A percentile compares a stretch with the other conserved stretches of the same genome.
Conservation (phyloP, 2,329 filamentous ascomycete species). For the Colletotrichum cordylinicola region DNA sequence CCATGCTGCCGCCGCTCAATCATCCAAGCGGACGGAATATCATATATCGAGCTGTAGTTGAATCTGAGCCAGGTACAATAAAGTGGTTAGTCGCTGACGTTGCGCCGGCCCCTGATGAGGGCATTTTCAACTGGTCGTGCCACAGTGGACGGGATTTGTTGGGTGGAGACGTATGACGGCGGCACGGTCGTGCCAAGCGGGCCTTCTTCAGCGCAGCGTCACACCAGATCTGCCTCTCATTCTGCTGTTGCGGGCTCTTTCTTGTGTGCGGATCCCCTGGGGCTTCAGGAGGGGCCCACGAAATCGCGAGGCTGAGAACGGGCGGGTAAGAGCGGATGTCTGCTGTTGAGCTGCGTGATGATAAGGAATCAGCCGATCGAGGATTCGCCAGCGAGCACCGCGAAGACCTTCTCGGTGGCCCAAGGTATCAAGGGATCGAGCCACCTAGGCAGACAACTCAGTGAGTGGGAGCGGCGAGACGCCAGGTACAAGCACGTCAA, state of each 20-base stretch:
- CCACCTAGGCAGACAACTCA: background rate
- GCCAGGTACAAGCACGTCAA: conserved; percentile 10
- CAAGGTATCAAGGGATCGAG: conserved; percentile 20
- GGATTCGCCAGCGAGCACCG: conserved; percentile 1
- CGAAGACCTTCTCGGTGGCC: background rate
- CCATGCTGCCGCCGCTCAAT: background rate
- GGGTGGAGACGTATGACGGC: background rate
- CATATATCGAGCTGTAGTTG: background rate
- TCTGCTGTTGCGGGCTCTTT: background rate
- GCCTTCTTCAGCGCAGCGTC: conserved; percentile 19
- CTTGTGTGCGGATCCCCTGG: background rate
- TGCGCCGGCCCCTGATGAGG: background rate
- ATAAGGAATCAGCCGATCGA: conserved; percentile 4
- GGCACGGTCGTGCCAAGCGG: conserved; percentile 1
- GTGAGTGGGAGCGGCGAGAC: background rate
- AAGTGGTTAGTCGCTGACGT: background rate
- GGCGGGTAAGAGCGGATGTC: background rate
- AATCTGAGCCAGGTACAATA: background rate
- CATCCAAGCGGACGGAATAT: background rate
- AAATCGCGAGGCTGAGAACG: background rate
- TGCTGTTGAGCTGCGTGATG: background rate
- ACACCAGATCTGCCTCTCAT: conserved; percentile 7
- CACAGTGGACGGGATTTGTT: background rate
- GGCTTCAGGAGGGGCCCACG: background rate
- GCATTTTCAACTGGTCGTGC: background rate